Conservation (phyloP, 805 yeast species). For the Wickerhamiella kazuoi region DNA sequence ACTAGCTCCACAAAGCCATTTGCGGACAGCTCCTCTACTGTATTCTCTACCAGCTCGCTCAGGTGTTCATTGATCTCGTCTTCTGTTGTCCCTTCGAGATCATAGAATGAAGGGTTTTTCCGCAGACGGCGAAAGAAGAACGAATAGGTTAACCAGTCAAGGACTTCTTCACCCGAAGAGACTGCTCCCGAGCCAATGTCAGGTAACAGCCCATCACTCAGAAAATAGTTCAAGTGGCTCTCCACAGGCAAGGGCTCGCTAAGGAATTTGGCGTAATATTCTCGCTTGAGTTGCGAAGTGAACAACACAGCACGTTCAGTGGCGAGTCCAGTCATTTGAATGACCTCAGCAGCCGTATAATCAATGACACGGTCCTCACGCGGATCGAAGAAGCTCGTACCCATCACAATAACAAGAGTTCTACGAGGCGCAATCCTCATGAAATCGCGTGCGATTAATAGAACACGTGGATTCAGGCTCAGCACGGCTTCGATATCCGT, state of each 20-base stretch:
- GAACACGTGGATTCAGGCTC: slow-evolving; percentile 32
- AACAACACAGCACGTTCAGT: slow-evolving; percentile 31
- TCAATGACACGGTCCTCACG: slow-evolving; percentile 52
- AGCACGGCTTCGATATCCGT: slow-evolving; percentile 38
- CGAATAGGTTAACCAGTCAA: slow-evolving; percentile 78
- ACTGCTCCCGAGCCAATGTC: slow-evolving; percentile 58
- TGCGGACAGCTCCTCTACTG: slow-evolving; percentile 40
- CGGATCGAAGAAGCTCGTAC: slow-evolving; percentile 59
- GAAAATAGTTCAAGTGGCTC: slow-evolving; percentile 39
- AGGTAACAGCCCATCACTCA: slow-evolving; percentile 52
- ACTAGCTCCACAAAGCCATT: slow-evolving; percentile 42
- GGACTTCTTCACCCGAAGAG: slow-evolving; percentile 58
- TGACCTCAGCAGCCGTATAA: slow-evolving; percentile 41
- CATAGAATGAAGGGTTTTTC: slow-evolving; percentile 77
- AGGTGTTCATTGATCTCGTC: slow-evolving; percentile 73
- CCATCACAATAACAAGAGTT: slow-evolving; percentile 37
- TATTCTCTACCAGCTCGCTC: slow-evolving; percentile 64
- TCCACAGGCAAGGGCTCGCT: slow-evolving; percentile 69
- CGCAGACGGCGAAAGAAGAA: slow-evolving; percentile 67
- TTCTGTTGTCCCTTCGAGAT: slow-evolving; percentile 42
- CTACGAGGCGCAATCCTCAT: slow-evolving; percentile 19
- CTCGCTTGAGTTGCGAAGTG: slow-evolving; percentile 36
- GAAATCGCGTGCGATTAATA: slow-evolving; percentile 48
- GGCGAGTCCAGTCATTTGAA: slow-evolving; percentile 17
- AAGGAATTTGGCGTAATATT: slow-evolving; percentile 55